Conservation (phyloP, 805 yeast genomes). For the Nakazawaea ishiwadae region DNA sequence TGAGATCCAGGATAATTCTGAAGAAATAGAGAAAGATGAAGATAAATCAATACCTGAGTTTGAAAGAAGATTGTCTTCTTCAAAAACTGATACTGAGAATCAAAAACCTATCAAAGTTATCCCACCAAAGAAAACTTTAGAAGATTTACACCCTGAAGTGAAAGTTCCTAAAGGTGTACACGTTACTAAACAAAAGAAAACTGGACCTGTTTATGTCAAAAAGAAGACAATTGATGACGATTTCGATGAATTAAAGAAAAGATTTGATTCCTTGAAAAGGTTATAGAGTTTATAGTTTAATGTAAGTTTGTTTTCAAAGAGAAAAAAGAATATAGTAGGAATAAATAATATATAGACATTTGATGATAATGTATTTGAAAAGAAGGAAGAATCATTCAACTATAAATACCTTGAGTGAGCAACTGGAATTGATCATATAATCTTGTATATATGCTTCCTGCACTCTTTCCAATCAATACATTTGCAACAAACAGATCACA, state of each 20-base stretch:
- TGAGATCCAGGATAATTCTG: conserved; percentile 14
- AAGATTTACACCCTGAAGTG: conserved; percentile 31
- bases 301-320: not conserved
- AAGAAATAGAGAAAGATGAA: conserved; percentile 18
- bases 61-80: conserved; percentile 19
- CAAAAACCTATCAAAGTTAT: conserved; percentile 36
- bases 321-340: no score
- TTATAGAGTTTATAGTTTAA: conserved; percentile 1
- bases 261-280: conserved; percentile 75
- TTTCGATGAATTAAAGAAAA: conserved; percentile 58
- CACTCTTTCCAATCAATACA: conserved; percentile 69
- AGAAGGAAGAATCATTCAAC: conserved; percentile 25
- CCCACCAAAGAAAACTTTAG: conserved; percentile 37
- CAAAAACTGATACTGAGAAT: conserved; percentile 19
- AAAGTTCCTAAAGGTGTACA: conserved; percentile 37
- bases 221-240: conserved; percentile 36
- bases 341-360: not conserved
- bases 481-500: conserved; percentile 76
- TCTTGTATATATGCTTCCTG: conserved; percentile 86
- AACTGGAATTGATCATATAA: conserved; percentile 94
- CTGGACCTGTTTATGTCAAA: conserved; percentile 11
- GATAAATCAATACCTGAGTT: conserved; percentile 16
- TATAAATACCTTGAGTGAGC: conserved; percentile 91
- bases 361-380: not conserved
- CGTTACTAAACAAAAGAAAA: conserved; percentile 23